Evolutionary conservation across 345 rosid genomes (phyloP), one percentile per base, ranked within the genome.

Genomic region (Eucalyptus sp.): DNA sequence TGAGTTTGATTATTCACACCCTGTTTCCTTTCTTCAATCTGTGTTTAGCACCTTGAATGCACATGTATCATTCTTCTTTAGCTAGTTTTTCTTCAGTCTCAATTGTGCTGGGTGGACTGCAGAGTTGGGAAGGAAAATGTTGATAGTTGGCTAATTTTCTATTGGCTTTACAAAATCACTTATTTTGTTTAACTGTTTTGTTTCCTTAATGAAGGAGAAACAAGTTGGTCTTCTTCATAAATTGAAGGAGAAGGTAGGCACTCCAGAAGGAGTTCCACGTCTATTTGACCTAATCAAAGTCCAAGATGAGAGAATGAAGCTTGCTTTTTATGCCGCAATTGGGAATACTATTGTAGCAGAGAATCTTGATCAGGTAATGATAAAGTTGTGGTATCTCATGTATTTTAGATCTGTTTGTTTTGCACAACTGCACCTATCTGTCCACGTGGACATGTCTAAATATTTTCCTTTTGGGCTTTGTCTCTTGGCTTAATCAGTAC

Each of bases 221-320:
- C 99, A 97, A 92, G 92, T 89, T 89, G 93, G 93, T 87, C 96
- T 91, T 90, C 92, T 93, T 64, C 91, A 91, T n/a, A 96, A 93
- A 89, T 60, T 94, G 90, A 96, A 94, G 92, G 94, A 94, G 91
- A 94, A 88, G 49, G 94, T 95, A 90, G 93, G 90, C 94, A 94
- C 96, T 85, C 98, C 99, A 14, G 98, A 97, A 93, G 97, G 97
- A 24, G 97, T 94, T 91, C 98, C 97, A 44, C 98, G 98, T 86
- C 99, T 98, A 88, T 96, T 96, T 95, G 99, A 98, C 92, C 93
- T 97, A 86, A 93, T 97, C 86, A 93, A 94, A 91, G 98, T 97
- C 91, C 91, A 92, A 88, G 98, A 97, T 93, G 99, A 96, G 90
- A 95, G 97, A 90, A 94, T 96, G 96, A 97, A 94, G 90, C 98